These are phyloP conservation scores for Monosporascus sp. DNA, from an alignment of 2,329 filamentous ascomycete genomes.

Conservation along the genomic window DNA sequence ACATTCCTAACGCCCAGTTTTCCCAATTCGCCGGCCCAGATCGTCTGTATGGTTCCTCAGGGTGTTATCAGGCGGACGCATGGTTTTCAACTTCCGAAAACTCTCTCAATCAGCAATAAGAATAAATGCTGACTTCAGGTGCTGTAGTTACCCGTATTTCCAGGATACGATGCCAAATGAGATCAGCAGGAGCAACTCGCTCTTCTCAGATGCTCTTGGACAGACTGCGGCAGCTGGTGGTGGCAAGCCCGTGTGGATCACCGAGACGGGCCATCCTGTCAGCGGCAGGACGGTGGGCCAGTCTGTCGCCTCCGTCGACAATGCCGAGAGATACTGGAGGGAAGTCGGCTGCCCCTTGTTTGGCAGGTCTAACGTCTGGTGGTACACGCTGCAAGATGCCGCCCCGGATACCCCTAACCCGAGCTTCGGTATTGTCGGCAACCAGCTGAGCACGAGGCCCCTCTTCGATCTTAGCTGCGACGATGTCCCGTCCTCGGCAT, in stretches of 20 bases:
- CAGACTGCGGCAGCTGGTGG: constrained; percentile 53
- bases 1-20: no score
- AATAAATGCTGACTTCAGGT: no score
- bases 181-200: constrained; percentile 56
- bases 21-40: no score
- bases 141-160: constrained; percentile 66
- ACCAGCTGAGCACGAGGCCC: constrained; percentile 46
- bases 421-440: constrained; percentile 65
- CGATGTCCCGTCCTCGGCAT: constrained; percentile 24
- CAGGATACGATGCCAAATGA: constrained; percentile 63
- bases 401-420: constrained; percentile 55
- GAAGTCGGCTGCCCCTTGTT: constrained; percentile 69
- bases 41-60: no score
- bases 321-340: constrained; percentile 78
- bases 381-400: constrained; percentile 71
- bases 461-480: constrained; percentile 60
- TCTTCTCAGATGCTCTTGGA: constrained; percentile 64
- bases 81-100: no score
- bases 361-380: constrained; percentile 63
- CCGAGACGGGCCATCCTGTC: constrained; percentile 84
- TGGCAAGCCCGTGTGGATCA: constrained; percentile 76
- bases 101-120: no score
- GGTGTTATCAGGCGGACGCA: no score
- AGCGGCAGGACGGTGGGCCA: constrained; percentile 57
- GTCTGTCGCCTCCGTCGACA: constrained; percentile 57